phyloP scores from a whole-genome alignment of 495 filamentous ascomycete species.

The Filosporella fistucella region DNA sequence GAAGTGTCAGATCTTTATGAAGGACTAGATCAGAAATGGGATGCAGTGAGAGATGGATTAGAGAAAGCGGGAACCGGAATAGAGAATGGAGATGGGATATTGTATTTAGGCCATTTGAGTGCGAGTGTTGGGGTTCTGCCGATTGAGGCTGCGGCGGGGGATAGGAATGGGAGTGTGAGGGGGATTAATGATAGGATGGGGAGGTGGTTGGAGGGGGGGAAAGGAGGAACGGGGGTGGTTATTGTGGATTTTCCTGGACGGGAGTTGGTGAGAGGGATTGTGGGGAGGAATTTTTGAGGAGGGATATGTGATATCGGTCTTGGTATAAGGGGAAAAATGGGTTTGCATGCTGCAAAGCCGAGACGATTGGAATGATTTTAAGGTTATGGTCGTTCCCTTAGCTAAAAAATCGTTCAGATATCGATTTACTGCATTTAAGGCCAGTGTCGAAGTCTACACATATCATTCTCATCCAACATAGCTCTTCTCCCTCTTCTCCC shows the following conservation, averaged over 20 bases:
- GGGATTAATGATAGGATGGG: constrained; percentile 24
- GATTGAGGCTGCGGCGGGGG: constrained; percentile 24
- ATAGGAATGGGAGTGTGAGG: constrained; percentile 14
- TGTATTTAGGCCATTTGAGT: constrained; percentile 21
- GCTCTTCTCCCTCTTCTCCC: no score
- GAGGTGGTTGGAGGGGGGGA: constrained; percentile 1
- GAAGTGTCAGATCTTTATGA: constrained; percentile 10
- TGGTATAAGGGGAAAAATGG: no score
- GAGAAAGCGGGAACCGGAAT: constrained; percentile 12
- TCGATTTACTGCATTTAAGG: no score
- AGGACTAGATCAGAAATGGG: constrained; percentile 19
- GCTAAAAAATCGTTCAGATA: no score
- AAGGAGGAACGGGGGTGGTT: constrained; percentile 14
- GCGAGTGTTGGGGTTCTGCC: constrained; percentile 22
- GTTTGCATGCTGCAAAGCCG: no score
- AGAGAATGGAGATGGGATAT: constrained; percentile 4
- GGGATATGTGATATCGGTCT: no score
- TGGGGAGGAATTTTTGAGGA: constrained; percentile 15
- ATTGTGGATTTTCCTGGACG: constrained; percentile 24
- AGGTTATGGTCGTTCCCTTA: no score
- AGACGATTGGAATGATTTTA: no score
- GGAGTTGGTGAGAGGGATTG: constrained; percentile 14
- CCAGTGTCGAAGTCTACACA: no score
- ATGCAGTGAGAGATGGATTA: constrained; percentile 13
- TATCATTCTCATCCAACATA: no score